A percentile compares a stretch with the other conserved stretches of the same genome.
Evolutionary conservation across 371 early-diverging fungal species (phyloP).

Genomic region (Phascolomyces articulosus): DNA sequence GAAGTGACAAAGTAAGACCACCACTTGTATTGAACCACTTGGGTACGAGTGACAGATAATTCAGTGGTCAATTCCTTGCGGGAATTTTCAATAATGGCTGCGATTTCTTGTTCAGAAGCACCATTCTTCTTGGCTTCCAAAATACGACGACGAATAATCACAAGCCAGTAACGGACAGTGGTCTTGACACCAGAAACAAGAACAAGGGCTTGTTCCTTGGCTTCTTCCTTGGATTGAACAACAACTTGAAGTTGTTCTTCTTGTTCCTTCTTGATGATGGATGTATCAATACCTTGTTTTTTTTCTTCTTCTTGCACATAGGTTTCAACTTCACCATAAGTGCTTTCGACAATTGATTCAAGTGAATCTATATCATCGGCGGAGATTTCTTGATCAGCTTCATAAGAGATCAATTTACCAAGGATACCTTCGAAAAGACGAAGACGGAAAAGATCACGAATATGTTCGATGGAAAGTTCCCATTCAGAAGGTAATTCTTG

Average conservation of each 20-base stretch:
- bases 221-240: background rate
- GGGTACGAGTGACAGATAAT: conserved; percentile 16
- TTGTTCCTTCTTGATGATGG: conserved; percentile 1
- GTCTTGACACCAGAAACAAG: conserved; percentile 36
- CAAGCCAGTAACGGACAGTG: conserved; percentile 37
- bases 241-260: background rate
- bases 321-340: conserved; percentile 29
- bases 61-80: conserved; percentile 27
- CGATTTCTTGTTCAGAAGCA: conserved; percentile 39
- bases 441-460: conserved; percentile 39
- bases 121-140: conserved; percentile 28
- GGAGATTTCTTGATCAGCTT: conserved; percentile 17
- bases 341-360: conserved; percentile 17
- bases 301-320: conserved; percentile 29
- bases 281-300: conserved; percentile 1
- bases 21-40: conserved; percentile 20
- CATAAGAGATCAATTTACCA: conserved; percentile 17
- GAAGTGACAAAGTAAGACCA: conserved; percentile 3
- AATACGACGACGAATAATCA: conserved; percentile 24
- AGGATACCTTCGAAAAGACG: conserved; percentile 35
- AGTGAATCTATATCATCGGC: conserved; percentile 25
- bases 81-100: conserved; percentile 23
- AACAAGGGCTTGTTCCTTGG: conserved; percentile 25
- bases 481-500: conserved; percentile 37
- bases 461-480: conserved; percentile 32